These are phyloP conservation scores for Sugiyamaella novakii DNA, from an alignment of 1,139 yeast genomes.

Conservation along the genomic window DNA sequence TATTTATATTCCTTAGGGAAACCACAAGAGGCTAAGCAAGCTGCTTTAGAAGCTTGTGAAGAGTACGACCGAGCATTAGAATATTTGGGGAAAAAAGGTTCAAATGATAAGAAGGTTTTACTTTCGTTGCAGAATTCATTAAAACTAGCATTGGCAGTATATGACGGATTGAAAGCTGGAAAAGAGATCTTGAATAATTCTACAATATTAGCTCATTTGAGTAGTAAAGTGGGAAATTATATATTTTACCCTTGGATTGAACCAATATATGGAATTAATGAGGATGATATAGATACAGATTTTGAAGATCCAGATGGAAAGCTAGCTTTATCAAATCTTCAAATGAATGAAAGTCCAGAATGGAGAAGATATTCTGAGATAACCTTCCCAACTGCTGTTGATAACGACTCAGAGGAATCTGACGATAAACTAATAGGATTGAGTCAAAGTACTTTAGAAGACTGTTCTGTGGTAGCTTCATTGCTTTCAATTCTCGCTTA, in stretches of 20 bases:
- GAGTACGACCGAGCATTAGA: slow-evolving; percentile 16
- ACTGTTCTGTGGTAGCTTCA: slow-evolving; percentile 78
- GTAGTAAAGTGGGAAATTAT: slow-evolving; percentile 29
- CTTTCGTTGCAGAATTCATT: slow-evolving; percentile 6
- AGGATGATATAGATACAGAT: background rate
- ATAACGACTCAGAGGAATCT: background rate
- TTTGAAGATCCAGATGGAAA: slow-evolving; percentile 30
- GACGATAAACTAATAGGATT: background rate
- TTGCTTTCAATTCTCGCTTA: slow-evolving; percentile 49
- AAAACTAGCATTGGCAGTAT: slow-evolving; percentile 25
- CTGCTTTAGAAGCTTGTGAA: slow-evolving; percentile 30
- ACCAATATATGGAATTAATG: slow-evolving; percentile 20
- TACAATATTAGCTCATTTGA: slow-evolving; percentile 31
- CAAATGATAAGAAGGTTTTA: slow-evolving; percentile 2
- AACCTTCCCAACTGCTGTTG: background rate
- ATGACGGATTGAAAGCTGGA: slow-evolving; percentile 27
- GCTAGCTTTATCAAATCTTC: slow-evolving; percentile 28
- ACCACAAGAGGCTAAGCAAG: slow-evolving; percentile 21
- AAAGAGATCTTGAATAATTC: slow-evolving; percentile 24
- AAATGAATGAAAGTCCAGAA: slow-evolving; percentile 26
- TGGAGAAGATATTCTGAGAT: slow-evolving; percentile 36
- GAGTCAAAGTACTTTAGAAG: slow-evolving; percentile 59
- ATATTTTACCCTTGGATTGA: slow-evolving; percentile 37
- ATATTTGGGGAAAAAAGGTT: background rate
- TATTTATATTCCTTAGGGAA: slow-evolving; percentile 33